Conservation (phyloP, 768 basidiomycete species). For the Leccinum boreale region DNA sequence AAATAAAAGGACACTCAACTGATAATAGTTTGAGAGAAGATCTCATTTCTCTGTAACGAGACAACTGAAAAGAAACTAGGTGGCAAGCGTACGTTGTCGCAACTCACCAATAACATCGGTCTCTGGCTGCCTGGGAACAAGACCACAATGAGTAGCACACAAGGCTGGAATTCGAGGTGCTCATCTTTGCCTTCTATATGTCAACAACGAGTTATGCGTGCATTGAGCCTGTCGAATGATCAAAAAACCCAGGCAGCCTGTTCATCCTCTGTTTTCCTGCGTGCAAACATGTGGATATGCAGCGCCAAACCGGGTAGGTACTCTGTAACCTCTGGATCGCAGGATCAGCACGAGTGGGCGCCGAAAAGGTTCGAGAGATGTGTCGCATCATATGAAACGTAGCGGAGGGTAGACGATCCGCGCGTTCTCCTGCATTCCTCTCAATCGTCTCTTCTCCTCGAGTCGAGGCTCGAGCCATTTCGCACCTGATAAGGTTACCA, state of each 20-base stretch:
- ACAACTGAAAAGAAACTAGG: no score
- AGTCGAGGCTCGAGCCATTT: no score
- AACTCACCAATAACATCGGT: no score
- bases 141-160: neutral
- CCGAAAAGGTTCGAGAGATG: neutral
- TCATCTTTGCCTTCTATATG: slow-evolving; percentile 4
- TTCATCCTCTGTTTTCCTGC: slow-evolving; percentile 40
- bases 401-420: slow-evolving; percentile 92
- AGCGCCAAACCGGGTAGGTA: slow-evolving; percentile 69
- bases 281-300: slow-evolving; percentile 82
- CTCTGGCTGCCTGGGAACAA: neutral
- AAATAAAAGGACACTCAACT: no score
- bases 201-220: neutral
- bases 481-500: no score
- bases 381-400: slow-evolving; percentile 20
- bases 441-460: slow-evolving; percentile 47
- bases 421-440: slow-evolving; percentile 65
- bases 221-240: neutral
- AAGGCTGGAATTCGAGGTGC: neutral
- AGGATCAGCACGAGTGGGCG: neutral
- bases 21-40: no score
- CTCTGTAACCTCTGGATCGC: slow-evolving; percentile 69
- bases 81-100: no score
- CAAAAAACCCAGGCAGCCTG: slow-evolving; percentile 15
- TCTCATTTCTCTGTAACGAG: no score